Evolutionary conservation across 257 asterid genomes (phyloP).

Genomic region (Fraxinus excelsior): DNA sequence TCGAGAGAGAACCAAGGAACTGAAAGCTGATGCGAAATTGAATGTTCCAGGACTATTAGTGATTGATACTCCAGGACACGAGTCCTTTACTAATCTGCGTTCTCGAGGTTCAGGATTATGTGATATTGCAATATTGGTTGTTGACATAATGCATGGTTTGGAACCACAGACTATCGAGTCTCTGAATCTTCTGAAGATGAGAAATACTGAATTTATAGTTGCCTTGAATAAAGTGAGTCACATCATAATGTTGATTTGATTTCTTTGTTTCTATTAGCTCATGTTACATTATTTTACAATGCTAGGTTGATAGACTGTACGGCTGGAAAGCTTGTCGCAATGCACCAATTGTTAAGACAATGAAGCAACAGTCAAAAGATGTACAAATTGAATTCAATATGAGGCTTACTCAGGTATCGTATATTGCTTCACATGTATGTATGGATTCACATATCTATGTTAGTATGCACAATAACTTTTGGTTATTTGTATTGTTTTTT

Average conservation of each 20-base stretch:
- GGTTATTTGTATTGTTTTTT: neutral
- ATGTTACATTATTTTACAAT: conserved; percentile 15
- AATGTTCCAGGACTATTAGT: conserved; percentile 95
- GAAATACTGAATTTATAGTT: conserved; percentile 84
- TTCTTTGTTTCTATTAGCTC: conserved; percentile 1
- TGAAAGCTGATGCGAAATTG: conserved; percentile 92
- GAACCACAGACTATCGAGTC: conserved; percentile 99
- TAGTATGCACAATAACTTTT: neutral
- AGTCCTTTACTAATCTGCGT: conserved; percentile 87
- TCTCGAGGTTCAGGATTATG: conserved; percentile 98
- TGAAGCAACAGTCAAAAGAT: conserved; percentile 79
- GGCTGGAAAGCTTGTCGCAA: conserved; percentile 79
- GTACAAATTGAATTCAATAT: conserved; percentile 65
- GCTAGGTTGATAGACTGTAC: conserved; percentile 87
- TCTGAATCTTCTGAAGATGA: conserved; percentile 88
- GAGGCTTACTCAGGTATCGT: conserved; percentile 70
- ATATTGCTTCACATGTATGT: neutral
- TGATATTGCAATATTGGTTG: conserved; percentile 94
- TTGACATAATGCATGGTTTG: conserved; percentile 97
- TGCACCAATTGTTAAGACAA: conserved; percentile 80
- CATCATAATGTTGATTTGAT: conserved; percentile 10
- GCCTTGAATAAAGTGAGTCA: conserved; percentile 89
- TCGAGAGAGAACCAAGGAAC: conserved; percentile 94
- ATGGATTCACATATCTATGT: neutral
- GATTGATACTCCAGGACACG: conserved; percentile 98